A percentile compares a stretch with the other conserved stretches of the same genome.
Conservation (phyloP, 495 filamentous ascomycete species). For the Melanomma pulvis-pyrius region DNA sequence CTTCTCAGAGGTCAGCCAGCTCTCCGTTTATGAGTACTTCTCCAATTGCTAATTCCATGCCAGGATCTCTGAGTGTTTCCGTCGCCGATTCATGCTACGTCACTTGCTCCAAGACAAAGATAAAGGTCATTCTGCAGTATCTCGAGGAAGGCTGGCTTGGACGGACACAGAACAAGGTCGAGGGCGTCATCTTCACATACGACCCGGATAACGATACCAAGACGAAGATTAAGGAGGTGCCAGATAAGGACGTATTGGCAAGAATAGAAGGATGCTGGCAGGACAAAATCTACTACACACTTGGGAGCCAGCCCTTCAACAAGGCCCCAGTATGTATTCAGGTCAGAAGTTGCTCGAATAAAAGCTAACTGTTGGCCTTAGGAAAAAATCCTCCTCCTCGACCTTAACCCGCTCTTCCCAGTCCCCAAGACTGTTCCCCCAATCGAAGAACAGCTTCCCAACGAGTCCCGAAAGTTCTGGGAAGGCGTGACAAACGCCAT, state of each 20-base stretch:
- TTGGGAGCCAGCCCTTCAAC: slow-evolving; percentile 47
- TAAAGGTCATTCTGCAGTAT: slow-evolving; percentile 90
- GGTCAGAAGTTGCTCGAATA: not conserved
- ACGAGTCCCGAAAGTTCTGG: slow-evolving; percentile 92
- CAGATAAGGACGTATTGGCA: slow-evolving; percentile 79
- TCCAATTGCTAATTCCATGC: not conserved
- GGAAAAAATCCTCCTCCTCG: slow-evolving; percentile 73
- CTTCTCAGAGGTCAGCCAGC: slow-evolving; percentile 67
- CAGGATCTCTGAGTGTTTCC: slow-evolving; percentile 69
- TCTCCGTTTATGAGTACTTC: not conserved
- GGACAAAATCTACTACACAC: slow-evolving; percentile 67
- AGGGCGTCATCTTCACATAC: slow-evolving; percentile 88
- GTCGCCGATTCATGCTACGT: slow-evolving; percentile 87
- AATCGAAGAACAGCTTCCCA: slow-evolving; percentile 71
- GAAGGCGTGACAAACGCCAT: slow-evolving; percentile 85
- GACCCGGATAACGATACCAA: slow-evolving; percentile 78
- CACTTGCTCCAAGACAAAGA: slow-evolving; percentile 80
- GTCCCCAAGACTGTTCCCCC: slow-evolving; percentile 79
- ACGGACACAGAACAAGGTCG: slow-evolving; percentile 84
- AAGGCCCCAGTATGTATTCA: slow-evolving; percentile 50
- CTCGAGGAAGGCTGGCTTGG: slow-evolving; percentile 94
- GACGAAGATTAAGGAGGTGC: slow-evolving; percentile 78
- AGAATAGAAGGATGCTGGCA: slow-evolving; percentile 84
- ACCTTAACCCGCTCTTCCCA: slow-evolving; percentile 78
- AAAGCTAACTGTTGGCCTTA: slow-evolving; percentile 42